Base-by-base conservation (phyloP, 768 basidiomycete genomes). In the Boletus sp. region DNA sequence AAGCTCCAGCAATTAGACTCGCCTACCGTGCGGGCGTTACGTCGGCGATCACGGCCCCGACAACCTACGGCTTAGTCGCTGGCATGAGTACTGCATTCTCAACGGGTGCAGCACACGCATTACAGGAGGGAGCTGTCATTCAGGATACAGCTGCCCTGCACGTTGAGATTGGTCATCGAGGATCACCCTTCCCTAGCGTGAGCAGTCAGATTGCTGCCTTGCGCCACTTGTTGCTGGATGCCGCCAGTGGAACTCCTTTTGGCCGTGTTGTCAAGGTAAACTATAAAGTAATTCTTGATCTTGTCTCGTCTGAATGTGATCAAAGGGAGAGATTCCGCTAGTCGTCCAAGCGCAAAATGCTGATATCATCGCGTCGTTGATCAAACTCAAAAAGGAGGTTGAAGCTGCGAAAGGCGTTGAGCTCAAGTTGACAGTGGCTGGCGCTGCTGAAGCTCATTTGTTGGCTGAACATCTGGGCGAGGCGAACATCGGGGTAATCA, bases 131-230 rank as follows among this genome's bases (percentile, higher is more conserved):
- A 18, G 86, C 87, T 11, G 71, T 92, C 54, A 64, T 87, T 37
- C 81, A 88, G 67, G 80, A 84, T 6, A 72, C 80, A 9, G 77
- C 78, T 0, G 87, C 86, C 5, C 66, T 92, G 6, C 88, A 90
- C 57, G 71, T 94, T 60, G 63, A 74, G 14, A 67, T 94, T 44
- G 69, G 76, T 6, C 83, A 83, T 64, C 73, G 74, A 20, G 52
- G 47, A 39, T 72, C 73, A 7, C 65, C 69, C 4, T 67, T 61
- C 4, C 51, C 78, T 0, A 89, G 90, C 57, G 78, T 92, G 32
- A 92, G 92, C 71, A 89, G 86, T n/a, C 85, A 93, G 62, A 86
- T 96, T 58, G 87, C 86, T 14, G 77, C 83, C 5, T 74, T 97
- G 45, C 80, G 93, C 1, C 75, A 79, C 8, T 74, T 93, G 39